A percentile compares a stretch with the other conserved stretches of the same genome.
Conservation (phyloP, 164 flowering plant species). For the Tetrastigma voinierianum region DNA sequence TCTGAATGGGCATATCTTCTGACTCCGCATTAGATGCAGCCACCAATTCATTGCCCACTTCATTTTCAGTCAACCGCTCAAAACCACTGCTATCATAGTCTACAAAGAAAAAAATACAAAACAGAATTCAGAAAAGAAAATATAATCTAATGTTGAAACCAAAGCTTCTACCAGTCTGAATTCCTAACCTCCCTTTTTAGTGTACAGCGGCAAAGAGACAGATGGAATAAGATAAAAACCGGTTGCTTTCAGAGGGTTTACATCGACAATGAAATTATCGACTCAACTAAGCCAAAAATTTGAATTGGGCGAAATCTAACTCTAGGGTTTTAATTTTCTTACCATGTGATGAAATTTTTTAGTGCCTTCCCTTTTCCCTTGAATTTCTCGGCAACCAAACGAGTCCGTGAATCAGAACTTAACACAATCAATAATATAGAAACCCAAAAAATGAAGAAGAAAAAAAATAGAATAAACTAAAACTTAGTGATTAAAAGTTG, state of each 20-base stretch:
- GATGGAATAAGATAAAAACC: no score
- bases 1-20: slow-evolving; percentile 12
- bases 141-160: background rate
- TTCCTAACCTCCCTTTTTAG: no score
- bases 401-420: background rate
- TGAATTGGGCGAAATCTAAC: background rate
- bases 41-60: slow-evolving; percentile 6
- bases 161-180: no score
- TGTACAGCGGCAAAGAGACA: no score
- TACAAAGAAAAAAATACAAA: slow-evolving; percentile 2
- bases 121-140: background rate
- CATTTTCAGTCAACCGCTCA: slow-evolving; percentile 8
- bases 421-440: no score
- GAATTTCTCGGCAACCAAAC: background rate
- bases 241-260: no score
- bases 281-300: background rate
- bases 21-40: slow-evolving; percentile 7
- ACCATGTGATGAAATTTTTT: background rate
- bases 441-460: background rate
- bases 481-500: background rate
- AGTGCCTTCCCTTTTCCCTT: background rate
- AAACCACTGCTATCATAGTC: slow-evolving; percentile 10
- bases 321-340: background rate
- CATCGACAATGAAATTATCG: background rate
- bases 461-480: no score